Base-by-base conservation (phyloP, 495 filamentous ascomycete genomes). In the Aspergillus cristatus region DNA sequence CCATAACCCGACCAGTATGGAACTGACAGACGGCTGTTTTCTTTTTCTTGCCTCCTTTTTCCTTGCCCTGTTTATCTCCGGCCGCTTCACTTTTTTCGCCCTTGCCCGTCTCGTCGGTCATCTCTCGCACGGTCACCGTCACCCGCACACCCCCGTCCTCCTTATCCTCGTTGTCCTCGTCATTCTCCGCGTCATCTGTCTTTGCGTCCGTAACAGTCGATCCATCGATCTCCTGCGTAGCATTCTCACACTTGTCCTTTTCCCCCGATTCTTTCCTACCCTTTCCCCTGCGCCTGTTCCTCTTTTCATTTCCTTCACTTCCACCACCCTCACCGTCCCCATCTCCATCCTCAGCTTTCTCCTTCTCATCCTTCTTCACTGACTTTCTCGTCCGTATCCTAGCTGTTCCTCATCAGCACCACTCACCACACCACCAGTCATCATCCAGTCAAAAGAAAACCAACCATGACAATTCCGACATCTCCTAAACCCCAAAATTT, bases 381-480 rank as follows among this genome's bases (percentile, higher is more conserved):
- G 7, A 2, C 18, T 35, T 35, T 18, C 34, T 13, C 16, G 11
- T n/a, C 18, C 34, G 18, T 7, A 35, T 25, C 34, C 34, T 14
- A 6, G 7, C 34, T 35, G 8, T 4, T 24, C 4, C 20, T 24
- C 20, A 24, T 4, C 20, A 4, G 13, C 3, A 30, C 28, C 28
- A 12, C 5, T 11, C 10, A 30, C 10, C 3, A 30, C 13, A 30
- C 5, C 10, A 30, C 24, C 6, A 6, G 24, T 26, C 6, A 26
- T 26, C 6, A 6, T 6, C 11, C 4, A 30, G 13, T 30, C 5
- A 30, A 30, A 11, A 30, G 12, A 30, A n/a, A 30, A 12, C 3
- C 3, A 30, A 37, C 35, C 35, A 28, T 29, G 20, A 28, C 35
- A 37, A 15, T 28, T 17, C 35, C 24, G 11, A 24, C 35, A 37